phyloP scores from a whole-genome alignment of 441 rosid species.

The Adansonia gregorii region DNA sequence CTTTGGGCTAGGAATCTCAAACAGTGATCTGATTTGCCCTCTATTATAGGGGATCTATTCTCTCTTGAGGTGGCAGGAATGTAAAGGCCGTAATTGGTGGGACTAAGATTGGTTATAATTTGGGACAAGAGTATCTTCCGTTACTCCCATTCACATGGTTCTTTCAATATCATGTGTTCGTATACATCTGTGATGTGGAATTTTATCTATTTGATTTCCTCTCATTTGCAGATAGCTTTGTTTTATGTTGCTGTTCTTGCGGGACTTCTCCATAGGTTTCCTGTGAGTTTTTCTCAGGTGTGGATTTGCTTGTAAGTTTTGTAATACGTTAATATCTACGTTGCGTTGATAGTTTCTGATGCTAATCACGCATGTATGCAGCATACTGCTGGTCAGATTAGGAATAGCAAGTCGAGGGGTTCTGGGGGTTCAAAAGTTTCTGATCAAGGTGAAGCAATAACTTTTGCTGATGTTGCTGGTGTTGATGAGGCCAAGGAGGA shows the following conservation, averaged over 20 bases:
- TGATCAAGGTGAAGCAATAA: conserved; percentile 76
- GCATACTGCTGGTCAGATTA: conserved; percentile 85
- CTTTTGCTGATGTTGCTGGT: conserved; percentile 98
- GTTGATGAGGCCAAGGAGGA: conserved; percentile 99
- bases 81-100: not conserved
- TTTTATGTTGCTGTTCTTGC: conserved; percentile 85
- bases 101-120: not conserved
- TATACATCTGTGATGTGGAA: not conserved
- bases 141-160: not conserved
- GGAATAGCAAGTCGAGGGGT: conserved; percentile 75
- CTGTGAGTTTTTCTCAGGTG: conserved; percentile 85
- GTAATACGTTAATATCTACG: conserved; percentile 25
- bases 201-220: conserved; percentile 24
- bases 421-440: conserved; percentile 64
- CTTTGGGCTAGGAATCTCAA: not conserved
- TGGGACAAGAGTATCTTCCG: not conserved
- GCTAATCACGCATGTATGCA: conserved; percentile 35
- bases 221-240: conserved; percentile 69
- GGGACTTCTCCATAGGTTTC: conserved; percentile 79
- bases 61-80: not conserved
- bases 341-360: conserved; percentile 29
- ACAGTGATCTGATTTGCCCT: not conserved
- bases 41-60: not conserved
- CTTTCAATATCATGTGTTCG: not conserved
- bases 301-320: conserved; percentile 21